Evolutionary conservation across 2,329 filamentous ascomycete species (phyloP), one percentile per base, ranked within the genome.

Genomic region (Boeremia exigua): DNA sequence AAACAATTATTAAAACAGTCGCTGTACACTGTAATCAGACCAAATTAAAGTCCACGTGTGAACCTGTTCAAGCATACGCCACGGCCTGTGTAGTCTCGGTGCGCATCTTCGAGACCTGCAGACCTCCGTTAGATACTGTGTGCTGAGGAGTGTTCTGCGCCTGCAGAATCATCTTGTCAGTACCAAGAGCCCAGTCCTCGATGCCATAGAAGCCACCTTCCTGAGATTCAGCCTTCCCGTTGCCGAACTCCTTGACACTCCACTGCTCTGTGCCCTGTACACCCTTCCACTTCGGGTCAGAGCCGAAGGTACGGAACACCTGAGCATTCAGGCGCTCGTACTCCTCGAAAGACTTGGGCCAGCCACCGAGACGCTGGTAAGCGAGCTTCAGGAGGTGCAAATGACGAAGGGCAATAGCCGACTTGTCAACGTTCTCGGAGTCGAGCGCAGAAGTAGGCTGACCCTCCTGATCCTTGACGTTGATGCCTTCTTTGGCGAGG

Each of bases 251-350:
- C 66, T 80, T 79, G 11, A 78, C 66, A 48, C 75, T 68, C 80
- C 80, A 82, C 69, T 79, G 80, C 70, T 81, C 80, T 0, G 80
- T 76, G 1, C 78, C 79, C 54, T 79, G 75, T 0, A 76, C 66
- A 0, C 74, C 75, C 61, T 78, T 75, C 64, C 82, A 68, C 27
- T 76, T 71, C 4, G 61, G 52, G 17, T 71, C 64, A 3, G 34
- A 34, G 4, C 68, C 68, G 58, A 77, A 83, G 15, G 69, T 67
- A 5, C 69, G 61, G 67, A 80, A 80, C 6, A 82, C 46, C 43
- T 80, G 73, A 0, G 74, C 76, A 44, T 79, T 81, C 48, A 84
- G 66, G 4, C 71, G 72, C 64, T 82, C 76, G 59, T 83, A 83
- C 63, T 82, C 79, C 8, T 59, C 68, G 60, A 78, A 79, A 5